Evolutionary conservation across 2,329 filamentous ascomycete genomes (phyloP), one percentile per base, ranked within the genome.

Genomic region (Colletotrichum karsti): DNA sequence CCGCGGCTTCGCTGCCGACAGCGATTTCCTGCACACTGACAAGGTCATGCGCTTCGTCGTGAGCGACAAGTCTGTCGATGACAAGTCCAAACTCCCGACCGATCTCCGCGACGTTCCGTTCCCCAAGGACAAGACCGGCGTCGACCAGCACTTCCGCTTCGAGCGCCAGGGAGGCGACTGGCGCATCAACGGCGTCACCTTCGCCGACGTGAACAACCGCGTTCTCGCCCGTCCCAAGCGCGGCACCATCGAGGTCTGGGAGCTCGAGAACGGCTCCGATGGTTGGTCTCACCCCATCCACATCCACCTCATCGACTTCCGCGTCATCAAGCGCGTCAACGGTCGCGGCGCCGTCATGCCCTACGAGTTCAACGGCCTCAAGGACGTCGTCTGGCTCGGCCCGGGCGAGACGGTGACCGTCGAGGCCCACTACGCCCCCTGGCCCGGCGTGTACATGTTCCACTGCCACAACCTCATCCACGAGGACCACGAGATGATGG

Each of bases 291-390:
- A 87, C 70, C 85, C 84, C 0, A 77, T 82, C 8, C 86, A 88
- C 73, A 81, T 88, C 64, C 86, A 88, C 70, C 77, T 88, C 1
- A 80, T 88, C 59, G 85, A 87, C 69, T 84, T 88, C 72, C 81
- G 83, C 58, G 77, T 88, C 42, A 71, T 87, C 18, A 80, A 78
- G 12, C 81, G 86, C 18, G 81, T 82, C 12, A 76, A 79, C 18
- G 74, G 75, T 30, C 74, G 74, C 24, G 69, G 66, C 2, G 33
- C 39, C 7, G 79, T 88, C 4, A 70, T 79, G 53, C 77, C 82
- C 0, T 88, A 88, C 69, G 86, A 88, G 73, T 74, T 79, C 7
- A 77, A 77, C 7, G 85, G 82, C 0, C 77, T 86, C 57, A 87
- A 88, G 72, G 86, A 88, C 69, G 82, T 87, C 4, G 84, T 87